Percentiles rank a stretch among this genome's conserved stretches.
These are phyloP conservation scores for Emericellopsis terricola DNA, from an alignment of 495 filamentous ascomycete species.

Conservation along the genomic window DNA sequence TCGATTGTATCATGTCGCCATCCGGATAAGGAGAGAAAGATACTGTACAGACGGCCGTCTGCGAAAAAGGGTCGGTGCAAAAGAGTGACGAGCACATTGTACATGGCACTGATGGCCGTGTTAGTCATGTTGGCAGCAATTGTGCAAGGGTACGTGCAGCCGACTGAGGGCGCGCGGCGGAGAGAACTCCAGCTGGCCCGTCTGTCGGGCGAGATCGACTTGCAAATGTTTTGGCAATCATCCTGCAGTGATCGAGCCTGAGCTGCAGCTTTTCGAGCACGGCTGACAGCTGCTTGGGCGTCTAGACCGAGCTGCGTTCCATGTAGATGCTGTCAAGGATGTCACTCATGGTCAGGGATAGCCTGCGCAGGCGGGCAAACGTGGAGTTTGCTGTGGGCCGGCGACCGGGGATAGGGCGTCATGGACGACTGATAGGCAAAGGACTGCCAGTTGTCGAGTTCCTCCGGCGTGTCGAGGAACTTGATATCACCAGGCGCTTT, in stretches of 20 bases:
- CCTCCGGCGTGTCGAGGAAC: slow-evolving; percentile 14
- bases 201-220: not conserved
- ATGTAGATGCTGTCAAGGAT: slow-evolving; percentile 11
- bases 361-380: slow-evolving; percentile 10
- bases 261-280: not conserved
- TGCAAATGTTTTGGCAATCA: not conserved
- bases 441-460: slow-evolving; percentile 14
- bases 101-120: slow-evolving; percentile 5
- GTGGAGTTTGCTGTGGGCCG: slow-evolving; percentile 5
- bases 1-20: no score
- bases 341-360: slow-evolving; percentile 10
- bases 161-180: not conserved
- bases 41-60: slow-evolving; percentile 3
- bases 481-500: slow-evolving; percentile 10
- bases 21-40: not conserved
- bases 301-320: slow-evolving; percentile 5
- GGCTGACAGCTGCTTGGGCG: slow-evolving; percentile 5
- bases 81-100: slow-evolving; percentile 10
- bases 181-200: not conserved
- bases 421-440: slow-evolving; percentile 4
- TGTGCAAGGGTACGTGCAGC: not conserved
- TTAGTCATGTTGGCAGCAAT: not conserved
- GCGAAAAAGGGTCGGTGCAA: slow-evolving; percentile 8
- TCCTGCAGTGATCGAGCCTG: not conserved
- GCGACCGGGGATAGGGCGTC: not conserved